These are phyloP conservation scores for Epichloe baconii DNA, from an alignment of 2,329 filamentous ascomycete genomes.

Conservation along the genomic window DNA sequence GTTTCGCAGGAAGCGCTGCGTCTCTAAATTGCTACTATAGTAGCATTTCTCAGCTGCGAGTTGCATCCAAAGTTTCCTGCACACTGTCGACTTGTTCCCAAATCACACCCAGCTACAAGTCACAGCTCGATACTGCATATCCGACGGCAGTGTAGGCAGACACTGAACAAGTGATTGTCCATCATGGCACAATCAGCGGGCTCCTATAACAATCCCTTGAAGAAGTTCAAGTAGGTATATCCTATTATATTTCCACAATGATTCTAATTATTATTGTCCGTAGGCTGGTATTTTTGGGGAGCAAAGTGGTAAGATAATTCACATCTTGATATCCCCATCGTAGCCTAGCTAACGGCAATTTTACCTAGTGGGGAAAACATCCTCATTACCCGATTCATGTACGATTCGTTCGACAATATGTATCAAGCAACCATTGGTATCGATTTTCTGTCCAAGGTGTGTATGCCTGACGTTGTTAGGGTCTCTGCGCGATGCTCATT, in stretches of 20 bases:
- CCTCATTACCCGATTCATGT: conserved; percentile 99
- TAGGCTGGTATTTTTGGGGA: conserved; percentile 93
- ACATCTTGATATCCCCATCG: background rate
- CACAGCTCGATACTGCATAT: background rate
- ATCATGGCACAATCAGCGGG: conserved; percentile 73
- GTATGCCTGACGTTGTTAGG: background rate
- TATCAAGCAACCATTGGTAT: conserved; percentile 99
- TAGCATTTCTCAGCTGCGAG: background rate
- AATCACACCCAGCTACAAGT: background rate
- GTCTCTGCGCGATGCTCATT: conserved; percentile 1
- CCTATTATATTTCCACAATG: background rate
- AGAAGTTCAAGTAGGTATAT: conserved; percentile 88
- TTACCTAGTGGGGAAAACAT: conserved; percentile 83
- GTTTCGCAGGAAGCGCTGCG: background rate
- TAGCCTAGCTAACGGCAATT: conserved; percentile 12
- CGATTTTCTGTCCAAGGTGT: conserved; percentile 95
- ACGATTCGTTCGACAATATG: conserved; percentile 99
- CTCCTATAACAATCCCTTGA: conserved; percentile 96
- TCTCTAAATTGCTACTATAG: background rate
- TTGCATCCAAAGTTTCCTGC: background rate
- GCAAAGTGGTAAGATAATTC: conserved; percentile 69
- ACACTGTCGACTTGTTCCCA: background rate
- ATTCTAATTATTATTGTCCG: background rate
- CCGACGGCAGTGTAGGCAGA: background rate
- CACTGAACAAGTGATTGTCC: background rate